These are phyloP conservation scores for Laguncularia racemosa DNA, from an alignment of 345 rosid species.

Conservation along the genomic window DNA sequence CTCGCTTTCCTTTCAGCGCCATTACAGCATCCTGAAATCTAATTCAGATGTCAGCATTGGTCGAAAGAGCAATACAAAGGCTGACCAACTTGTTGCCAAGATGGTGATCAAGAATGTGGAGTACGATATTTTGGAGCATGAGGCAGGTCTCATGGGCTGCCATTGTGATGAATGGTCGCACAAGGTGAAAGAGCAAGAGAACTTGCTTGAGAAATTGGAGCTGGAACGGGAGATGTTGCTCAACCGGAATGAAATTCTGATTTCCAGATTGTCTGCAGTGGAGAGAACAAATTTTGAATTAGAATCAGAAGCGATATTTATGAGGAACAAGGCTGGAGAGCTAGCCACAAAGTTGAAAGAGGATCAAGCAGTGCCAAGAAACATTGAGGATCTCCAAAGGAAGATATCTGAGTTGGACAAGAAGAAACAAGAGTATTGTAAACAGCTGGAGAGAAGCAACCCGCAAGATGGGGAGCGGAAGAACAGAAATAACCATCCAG, in stretches of 20 bases:
- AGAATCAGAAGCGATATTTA: constrained; percentile 35
- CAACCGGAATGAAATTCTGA: constrained; percentile 40
- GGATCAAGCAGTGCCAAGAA: constrained; percentile 39
- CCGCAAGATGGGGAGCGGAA: not conserved
- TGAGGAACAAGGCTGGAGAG: constrained; percentile 48
- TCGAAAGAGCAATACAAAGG: too few species aligned
- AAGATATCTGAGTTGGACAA: constrained; percentile 39
- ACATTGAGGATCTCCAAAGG: constrained; percentile 27
- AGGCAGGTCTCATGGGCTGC: constrained; percentile 29
- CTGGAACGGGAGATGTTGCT: constrained; percentile 46
- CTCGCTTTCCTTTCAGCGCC: constrained; percentile 29
- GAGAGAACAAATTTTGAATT: constrained; percentile 41
- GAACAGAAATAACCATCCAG: not conserved
- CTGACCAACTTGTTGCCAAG: constrained; percentile 29
- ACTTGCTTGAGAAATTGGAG: constrained; percentile 46
- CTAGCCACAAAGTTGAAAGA: constrained; percentile 51
- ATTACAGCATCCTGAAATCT: not conserved
- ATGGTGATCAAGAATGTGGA: constrained; percentile 41
- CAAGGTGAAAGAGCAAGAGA: constrained; percentile 43
- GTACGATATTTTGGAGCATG: constrained; percentile 28
- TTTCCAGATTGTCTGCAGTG: constrained; percentile 25
- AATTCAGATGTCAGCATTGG: too few species aligned
- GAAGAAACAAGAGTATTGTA: constrained; percentile 27
- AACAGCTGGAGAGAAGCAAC: constrained; percentile 6
- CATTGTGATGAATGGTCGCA: constrained; percentile 23